A percentile compares a stretch with the other conserved stretches of the same genome.
Evolutionary conservation across 495 filamentous ascomycete genomes (phyloP).

Genomic region (Astrothelium macrocarpum): DNA sequence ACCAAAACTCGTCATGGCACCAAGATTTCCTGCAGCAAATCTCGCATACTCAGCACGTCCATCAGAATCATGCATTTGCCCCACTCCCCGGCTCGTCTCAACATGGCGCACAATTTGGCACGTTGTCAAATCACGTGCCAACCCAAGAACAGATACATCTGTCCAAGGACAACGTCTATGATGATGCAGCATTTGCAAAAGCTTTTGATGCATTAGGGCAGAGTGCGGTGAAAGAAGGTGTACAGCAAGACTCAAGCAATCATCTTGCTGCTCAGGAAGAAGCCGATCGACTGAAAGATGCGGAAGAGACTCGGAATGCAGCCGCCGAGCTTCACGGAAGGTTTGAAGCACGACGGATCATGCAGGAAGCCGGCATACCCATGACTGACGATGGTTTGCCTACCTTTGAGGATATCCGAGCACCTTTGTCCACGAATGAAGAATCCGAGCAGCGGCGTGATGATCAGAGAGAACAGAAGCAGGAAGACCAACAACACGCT

Average conservation of each 20-base stretch:
- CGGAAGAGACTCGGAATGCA: background rate
- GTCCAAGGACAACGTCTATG: conserved; percentile 28
- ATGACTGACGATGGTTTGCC: background rate
- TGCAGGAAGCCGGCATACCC: background rate
- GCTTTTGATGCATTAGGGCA: conserved; percentile 44
- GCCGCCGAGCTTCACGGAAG: background rate
- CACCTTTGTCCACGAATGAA: background rate
- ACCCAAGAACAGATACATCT: background rate
- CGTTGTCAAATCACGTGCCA: background rate
- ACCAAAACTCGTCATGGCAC: conserved; percentile 26
- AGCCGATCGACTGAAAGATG: background rate
- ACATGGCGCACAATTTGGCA: background rate
- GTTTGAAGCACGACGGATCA: background rate
- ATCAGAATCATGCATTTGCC: background rate
- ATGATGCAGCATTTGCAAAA: conserved; percentile 55
- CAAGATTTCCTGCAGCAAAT: conserved; percentile 23
- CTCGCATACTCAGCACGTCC: background rate
- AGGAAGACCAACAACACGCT: conserved; percentile 15
- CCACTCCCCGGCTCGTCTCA: conserved; percentile 3
- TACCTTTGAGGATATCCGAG: background rate
- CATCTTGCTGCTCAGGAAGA: background rate
- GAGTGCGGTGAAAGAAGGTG: conserved; percentile 16
- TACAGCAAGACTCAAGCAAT: background rate
- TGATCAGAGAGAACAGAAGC: conserved; percentile 16
- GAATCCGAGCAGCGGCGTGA: conserved; percentile 7